A percentile compares a stretch with the other conserved stretches of the same genome.
These are phyloP conservation scores for Chlorella sp. DNA, from an alignment of 139 green algal species.

Conservation along the genomic window DNA sequence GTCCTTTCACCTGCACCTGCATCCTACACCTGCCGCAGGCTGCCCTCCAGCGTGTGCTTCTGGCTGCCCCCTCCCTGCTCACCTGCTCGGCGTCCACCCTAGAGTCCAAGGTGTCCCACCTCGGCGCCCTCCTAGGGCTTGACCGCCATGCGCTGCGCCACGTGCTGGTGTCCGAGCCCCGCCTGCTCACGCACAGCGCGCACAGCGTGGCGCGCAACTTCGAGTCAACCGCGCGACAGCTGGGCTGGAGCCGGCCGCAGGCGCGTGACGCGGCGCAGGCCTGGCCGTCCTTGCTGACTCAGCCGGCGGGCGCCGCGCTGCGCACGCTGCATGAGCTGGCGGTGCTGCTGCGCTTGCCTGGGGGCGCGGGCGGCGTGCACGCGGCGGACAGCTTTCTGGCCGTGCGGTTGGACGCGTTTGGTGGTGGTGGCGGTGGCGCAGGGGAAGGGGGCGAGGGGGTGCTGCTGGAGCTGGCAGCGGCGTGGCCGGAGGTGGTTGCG, in stretches of 20 bases:
- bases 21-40: too few relatives aligned
- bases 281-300: background rate
- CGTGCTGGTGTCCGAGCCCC: background rate
- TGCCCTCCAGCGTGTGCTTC: too few relatives aligned
- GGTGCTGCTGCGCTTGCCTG: background rate
- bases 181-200: background rate
- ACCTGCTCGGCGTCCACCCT: background rate
- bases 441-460: background rate
- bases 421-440: background rate
- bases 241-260: background rate
- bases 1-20: too few relatives aligned
- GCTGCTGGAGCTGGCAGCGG: background rate
- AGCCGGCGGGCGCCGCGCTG: too few relatives aligned
- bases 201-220: background rate
- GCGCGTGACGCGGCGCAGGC: background rate
- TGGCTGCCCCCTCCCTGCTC: background rate
- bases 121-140: background rate
- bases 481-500: background rate
- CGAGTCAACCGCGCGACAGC: background rate
- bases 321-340: background rate
- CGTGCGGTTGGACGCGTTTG: background rate
- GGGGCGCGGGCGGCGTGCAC: background rate
- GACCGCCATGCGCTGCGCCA: background rate
- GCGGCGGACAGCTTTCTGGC: background rate
- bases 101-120: background rate